Base-by-base conservation (phyloP, 1,284 basidiomycete species). In the Trametes polyzona region DNA sequence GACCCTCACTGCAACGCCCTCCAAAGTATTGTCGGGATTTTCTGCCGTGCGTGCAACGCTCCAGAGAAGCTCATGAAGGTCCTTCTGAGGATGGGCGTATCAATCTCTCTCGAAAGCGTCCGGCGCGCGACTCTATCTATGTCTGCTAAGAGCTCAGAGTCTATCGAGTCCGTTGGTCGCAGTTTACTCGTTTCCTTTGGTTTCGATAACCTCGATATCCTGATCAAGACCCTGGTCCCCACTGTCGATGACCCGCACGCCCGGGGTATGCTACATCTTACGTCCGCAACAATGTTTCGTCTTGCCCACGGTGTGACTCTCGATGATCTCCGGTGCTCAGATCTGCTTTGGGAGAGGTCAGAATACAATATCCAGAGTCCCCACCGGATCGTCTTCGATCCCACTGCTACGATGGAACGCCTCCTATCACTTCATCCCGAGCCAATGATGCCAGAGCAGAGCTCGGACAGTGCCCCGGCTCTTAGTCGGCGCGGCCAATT, bases 121-220 rank as follows among this genome's bases (percentile, higher is more conserved):
- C n/a, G n/a, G n/a, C n/a, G n/a, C n/a, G n/a, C n/a, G n/a, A n/a
- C n/a, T n/a, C n/a, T n/a, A n/a, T n/a, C n/a, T n/a, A n/a, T n/a
- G n/a, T n/a, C n/a, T n/a, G n/a, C n/a, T n/a, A n/a, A n/a, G n/a
- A n/a, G n/a, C n/a, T n/a, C n/a, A n/a, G n/a, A n/a, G n/a, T n/a
- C n/a, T n/a, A n/a, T n/a, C n/a, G n/a, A n/a, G n/a, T n/a, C n/a
- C n/a, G n/a, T n/a, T n/a, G n/a, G n/a, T n/a, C n/a, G n/a, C n/a
- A n/a, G n/a, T n/a, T n/a, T n/a, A n/a, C n/a, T n/a, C n/a, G n/a
- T n/a, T n/a, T n/a, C n/a, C n/a, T n/a, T n/a, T n/a, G n/a, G n/a
- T n/a, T 72, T 35, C 37, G 68, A 75, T 57, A 75, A 74, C 46
- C 66, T 73, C 47, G 71, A 74, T 37, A 43, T 8, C n/a, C 71